Evolutionary conservation across 2,329 filamentous ascomycete species (phyloP), one percentile per base, ranked within the genome.

Genomic region (Chaetomium strumarium): DNA sequence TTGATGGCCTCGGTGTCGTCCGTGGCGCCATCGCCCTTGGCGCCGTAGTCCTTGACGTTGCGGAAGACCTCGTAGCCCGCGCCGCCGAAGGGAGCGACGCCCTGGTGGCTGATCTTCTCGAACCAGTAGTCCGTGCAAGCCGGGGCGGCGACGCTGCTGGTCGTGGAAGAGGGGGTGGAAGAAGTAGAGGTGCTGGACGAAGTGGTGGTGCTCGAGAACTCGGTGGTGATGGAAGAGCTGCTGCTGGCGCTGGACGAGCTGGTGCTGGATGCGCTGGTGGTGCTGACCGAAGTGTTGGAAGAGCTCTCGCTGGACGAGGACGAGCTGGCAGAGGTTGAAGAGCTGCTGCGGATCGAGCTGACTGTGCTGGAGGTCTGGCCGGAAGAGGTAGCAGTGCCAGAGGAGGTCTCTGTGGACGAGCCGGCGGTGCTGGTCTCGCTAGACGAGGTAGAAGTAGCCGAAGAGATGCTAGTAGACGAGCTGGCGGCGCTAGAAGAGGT

Each of bases 1-100:
- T 63, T 61, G 59, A 64, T 64, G 46, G 62, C 62, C 13, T 43
- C 55, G 3, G 61, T 62, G 53, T 63, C 62, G 38, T 64, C 62
- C 10, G 57, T 53, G 3, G 51, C 30, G 30, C 62, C 62, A 38
- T 64, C 62, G 31, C 61, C 61, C 39, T 53, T 54, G 34, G 62
- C 62, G 33, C 61, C 61, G 31, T 53, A 64, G 44, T 62, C 61
- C 49, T 55, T 60, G 46, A 64, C 62, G 39, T 62, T 63, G 49
- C 62, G 61, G 60, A 56, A 64, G 31, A 64, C 62, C 38, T 56
- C 36, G 55, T 64, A 64, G 40, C 47, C 53, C 10, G 49, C 13
- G n/a, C 33, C 38, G 17, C 36, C 58, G 34, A 57, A 63, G 9
- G 63, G 63, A n/a, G 62, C 63, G 3, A 57, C 40, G 33, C 63